Conservation (phyloP, 208 protist genomes). For the Trypanosoma avium region DNA sequence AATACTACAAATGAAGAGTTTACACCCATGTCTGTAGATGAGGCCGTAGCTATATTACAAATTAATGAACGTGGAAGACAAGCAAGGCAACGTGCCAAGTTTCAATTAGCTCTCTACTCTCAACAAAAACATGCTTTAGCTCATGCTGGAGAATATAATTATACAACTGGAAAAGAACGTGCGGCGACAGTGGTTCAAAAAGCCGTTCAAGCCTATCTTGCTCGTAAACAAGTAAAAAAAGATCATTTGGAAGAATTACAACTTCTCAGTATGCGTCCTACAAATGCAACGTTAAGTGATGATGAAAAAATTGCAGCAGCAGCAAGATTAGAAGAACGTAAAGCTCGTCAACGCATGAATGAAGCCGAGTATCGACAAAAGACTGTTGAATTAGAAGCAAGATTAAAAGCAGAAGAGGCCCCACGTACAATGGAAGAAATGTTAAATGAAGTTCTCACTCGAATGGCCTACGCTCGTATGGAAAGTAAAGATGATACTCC, state of each 20-base stretch:
- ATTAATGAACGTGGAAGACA: constrained; percentile 94
- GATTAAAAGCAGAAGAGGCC: constrained; percentile 90
- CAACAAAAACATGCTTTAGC: constrained; percentile 78
- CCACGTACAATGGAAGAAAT: constrained; percentile 94
- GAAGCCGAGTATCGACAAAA: constrained; percentile 81
- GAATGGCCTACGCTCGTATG: constrained; percentile 88
- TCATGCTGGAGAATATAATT: constrained; percentile 59
- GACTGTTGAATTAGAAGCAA: constrained; percentile 64
- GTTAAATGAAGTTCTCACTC: constrained; percentile 91
- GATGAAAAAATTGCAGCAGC: constrained; percentile 36
- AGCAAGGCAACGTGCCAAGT: constrained; percentile 91
- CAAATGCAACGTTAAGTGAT: constrained; percentile 31
- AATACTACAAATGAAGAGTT: background rate
- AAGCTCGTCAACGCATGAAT: constrained; percentile 89
- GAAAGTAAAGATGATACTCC: constrained; percentile 63
- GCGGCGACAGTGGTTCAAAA: constrained; percentile 91
- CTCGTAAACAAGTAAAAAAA: constrained; percentile 62
- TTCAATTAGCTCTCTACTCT: constrained; percentile 82
- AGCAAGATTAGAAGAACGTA: constrained; percentile 55
- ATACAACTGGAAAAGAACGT: constrained; percentile 72
- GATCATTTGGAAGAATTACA: constrained; percentile 82
- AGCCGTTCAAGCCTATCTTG: constrained; percentile 82
- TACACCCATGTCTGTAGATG: constrained; percentile 68
- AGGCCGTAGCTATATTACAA: constrained; percentile 91
- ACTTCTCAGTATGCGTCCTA: constrained; percentile 86